phyloP scores from a whole-genome alignment of 1,284 basidiomycete species.

The Cryptococcus sp. region DNA sequence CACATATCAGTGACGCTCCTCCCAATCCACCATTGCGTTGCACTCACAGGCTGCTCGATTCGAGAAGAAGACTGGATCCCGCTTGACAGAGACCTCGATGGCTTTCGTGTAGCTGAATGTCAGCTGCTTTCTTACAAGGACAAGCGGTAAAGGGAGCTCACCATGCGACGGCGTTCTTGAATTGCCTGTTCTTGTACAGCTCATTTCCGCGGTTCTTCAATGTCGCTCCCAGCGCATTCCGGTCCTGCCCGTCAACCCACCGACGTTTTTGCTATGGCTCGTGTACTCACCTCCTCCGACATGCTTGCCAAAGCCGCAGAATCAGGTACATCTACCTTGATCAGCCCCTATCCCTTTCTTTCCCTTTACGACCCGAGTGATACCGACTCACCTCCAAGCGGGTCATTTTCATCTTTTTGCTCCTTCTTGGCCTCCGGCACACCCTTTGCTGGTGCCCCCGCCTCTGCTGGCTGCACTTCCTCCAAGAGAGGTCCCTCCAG shows the following conservation, averaged over 20 bases:
- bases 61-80: constrained; percentile 91
- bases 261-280: constrained; percentile 30
- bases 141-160: constrained; percentile 7
- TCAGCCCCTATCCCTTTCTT: not conserved
- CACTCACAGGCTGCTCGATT: constrained; percentile 90
- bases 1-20: constrained; percentile 4
- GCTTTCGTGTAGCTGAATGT: constrained; percentile 88
- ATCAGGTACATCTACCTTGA: constrained; percentile 30
- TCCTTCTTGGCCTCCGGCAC: not conserved
- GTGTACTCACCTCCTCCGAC: constrained; percentile 23
- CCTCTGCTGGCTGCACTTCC: constrained; percentile 51
- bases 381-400: not conserved
- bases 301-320: constrained; percentile 30
- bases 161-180: constrained; percentile 67
- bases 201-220: constrained; percentile 88
- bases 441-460: constrained; percentile 22
- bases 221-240: constrained; percentile 64
- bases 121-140: not conserved
- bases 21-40: not conserved
- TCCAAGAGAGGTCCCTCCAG: constrained; percentile 68
- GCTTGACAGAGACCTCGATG: constrained; percentile 73
- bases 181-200: constrained; percentile 76
- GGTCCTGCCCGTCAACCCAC: constrained; percentile 54
- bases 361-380: no score
- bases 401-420: no score